These are phyloP conservation scores for Murraya paniculata DNA, from an alignment of 345 rosid genomes.

Conservation along the genomic window DNA sequence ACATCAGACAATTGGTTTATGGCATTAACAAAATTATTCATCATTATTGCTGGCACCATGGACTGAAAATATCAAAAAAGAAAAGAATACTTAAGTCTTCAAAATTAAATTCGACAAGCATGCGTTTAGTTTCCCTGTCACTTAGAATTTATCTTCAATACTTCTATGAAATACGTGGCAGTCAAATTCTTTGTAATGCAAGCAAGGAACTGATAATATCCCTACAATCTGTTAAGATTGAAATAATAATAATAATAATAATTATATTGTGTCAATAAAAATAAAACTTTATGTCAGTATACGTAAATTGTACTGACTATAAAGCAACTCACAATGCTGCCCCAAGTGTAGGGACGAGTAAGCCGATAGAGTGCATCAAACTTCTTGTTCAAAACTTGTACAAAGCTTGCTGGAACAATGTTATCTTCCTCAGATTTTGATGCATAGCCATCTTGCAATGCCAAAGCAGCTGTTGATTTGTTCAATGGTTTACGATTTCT, in stretches of 20 bases:
- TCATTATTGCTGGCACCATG: background rate
- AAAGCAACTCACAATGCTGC: conserved; percentile 27
- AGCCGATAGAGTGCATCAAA: conserved; percentile 14
- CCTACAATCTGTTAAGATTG: conserved; percentile 15
- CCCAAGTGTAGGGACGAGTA: conserved; percentile 30
- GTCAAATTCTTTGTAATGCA: conserved; percentile 25
- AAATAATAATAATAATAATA: background rate
- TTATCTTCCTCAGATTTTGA: background rate
- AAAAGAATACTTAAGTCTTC: too few species aligned
- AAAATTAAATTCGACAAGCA: too few species aligned
- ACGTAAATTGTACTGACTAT: too few species aligned
- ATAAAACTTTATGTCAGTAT: too few species aligned
- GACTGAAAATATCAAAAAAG: background rate
- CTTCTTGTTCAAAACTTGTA: background rate
- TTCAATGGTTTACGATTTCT: background rate
- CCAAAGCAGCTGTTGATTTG: background rate
- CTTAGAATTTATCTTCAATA: conserved; percentile 19
- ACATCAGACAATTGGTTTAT: background rate
- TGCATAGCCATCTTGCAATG: background rate
- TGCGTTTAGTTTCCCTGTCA: too few species aligned
- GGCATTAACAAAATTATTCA: background rate
- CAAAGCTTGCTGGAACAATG: background rate
- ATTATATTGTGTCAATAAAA: too few species aligned
- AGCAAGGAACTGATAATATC: conserved; percentile 31
- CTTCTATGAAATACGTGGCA: conserved; percentile 19